These are phyloP conservation scores for Cercospora sp. DNA, from an alignment of 2,329 filamentous ascomycete species.

Conservation along the genomic window DNA sequence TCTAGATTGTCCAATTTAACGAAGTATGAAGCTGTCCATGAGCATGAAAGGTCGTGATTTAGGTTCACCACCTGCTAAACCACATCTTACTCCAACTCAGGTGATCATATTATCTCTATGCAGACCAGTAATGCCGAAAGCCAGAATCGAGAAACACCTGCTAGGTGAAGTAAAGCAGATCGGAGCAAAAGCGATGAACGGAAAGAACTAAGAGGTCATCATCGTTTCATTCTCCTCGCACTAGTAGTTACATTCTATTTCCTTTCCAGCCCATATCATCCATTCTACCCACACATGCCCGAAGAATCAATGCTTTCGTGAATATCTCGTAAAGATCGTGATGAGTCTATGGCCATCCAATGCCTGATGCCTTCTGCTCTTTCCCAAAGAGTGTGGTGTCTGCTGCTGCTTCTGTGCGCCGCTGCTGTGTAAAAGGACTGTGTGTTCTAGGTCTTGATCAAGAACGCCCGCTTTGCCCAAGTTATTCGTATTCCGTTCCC, in stretches of 20 bases:
- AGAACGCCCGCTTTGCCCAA: neutral
- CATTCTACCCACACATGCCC: neutral
- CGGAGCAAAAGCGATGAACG: neutral
- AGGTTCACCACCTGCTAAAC: too few relatives aligned
- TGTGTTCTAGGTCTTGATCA: neutral
- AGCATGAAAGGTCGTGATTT: too few relatives aligned
- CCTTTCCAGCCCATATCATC: neutral
- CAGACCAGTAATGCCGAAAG: too few relatives aligned
- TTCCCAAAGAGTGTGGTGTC: neutral
- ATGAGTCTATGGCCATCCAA: neutral
- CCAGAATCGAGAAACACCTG: too few relatives aligned
- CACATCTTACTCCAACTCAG: too few relatives aligned
- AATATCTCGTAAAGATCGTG: neutral
- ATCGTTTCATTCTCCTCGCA: neutral
- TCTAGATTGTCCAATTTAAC: too few relatives aligned
- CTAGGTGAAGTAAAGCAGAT: too few relatives aligned
- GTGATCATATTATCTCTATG: too few relatives aligned
- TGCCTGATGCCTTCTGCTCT: neutral
- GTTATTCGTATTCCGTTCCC: neutral
- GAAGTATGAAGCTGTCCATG: too few relatives aligned
- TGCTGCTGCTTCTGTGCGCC: neutral
- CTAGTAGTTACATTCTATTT: neutral
- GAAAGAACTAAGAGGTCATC: neutral
- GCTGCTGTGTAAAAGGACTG: neutral
- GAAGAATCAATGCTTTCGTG: neutral